Base-by-base conservation (phyloP, 495 filamentous ascomycete species). In the Tricharina praecox region DNA sequence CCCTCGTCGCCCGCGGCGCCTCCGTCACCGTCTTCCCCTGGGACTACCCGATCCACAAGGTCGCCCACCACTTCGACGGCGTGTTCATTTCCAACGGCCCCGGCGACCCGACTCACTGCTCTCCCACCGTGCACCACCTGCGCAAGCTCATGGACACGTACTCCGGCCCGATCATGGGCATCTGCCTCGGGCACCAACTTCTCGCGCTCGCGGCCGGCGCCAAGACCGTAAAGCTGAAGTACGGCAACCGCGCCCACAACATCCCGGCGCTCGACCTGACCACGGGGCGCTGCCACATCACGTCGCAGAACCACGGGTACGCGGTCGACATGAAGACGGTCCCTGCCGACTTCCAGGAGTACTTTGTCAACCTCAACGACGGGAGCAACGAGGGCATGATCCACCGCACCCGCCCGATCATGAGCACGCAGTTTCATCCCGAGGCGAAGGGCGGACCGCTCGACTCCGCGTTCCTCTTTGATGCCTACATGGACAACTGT, bases 71-170 rank as follows among this genome's bases (percentile, higher is more conserved):
- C 70, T 97, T 94, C 55, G 90, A 97, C 56, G 90, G 90, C 54
- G 76, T 97, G 60, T 97, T 99, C 74, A 94, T 84, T 66, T 92
- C 85, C 63, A 95, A 97, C 68, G 88, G 90, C 49, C 88, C 90
- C 7, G 90, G 90, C 64, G 90, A 99, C 67, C 90, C 90, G 55
- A 95, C 86, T 23, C 87, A 96, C 69, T 94, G 86, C 69, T 77
- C 83, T 60, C 73, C 82, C 50, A 93, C 92, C 10, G 85, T 93
- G 47, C 87, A 87, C 73, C 83, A 93, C 65, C 72, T 96, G 33
- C 70, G 68, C 47, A 78, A 82, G 46, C 65, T 96, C 59, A 93
- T 96, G 78, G 84, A 94, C 61, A 75, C 73, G 18, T 90, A 82
- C 21, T 76, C 87, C 59, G 70, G 93, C 13, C 90, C 90, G 21